Conservation (phyloP, 2,329 filamentous ascomycete species). For the Monilinia vaccinii-corymbosi region DNA sequence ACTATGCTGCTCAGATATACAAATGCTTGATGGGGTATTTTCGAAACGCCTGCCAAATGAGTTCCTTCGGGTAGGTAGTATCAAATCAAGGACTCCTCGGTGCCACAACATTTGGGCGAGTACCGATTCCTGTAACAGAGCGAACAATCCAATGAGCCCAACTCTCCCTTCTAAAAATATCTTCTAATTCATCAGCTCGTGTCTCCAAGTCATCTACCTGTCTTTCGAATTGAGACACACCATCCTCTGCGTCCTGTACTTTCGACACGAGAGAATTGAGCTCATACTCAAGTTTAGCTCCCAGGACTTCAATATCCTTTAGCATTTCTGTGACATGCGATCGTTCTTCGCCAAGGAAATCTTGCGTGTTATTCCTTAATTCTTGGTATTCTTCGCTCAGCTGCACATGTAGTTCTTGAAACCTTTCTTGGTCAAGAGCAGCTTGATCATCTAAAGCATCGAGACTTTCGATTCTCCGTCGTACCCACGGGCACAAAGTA, state of each 20-base stretch:
- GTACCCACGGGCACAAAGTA: constrained; percentile 52
- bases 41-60: constrained; percentile 9
- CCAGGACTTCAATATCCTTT: constrained; percentile 70
- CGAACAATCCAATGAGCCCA: constrained; percentile 30
- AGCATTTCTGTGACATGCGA: constrained; percentile 59
- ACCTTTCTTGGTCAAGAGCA: constrained; percentile 52
- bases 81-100: constrained; percentile 10
- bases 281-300: constrained; percentile 87
- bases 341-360: constrained; percentile 61
- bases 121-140: constrained; percentile 28
- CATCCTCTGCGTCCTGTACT: constrained; percentile 80
- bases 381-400: constrained; percentile 61
- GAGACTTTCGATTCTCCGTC: constrained; percentile 46
- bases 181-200: constrained; percentile 52
- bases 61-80: background rate
- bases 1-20: constrained; percentile 12
- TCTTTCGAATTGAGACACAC: constrained; percentile 67
- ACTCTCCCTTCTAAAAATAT: constrained; percentile 25
- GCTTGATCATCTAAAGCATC: constrained; percentile 52
- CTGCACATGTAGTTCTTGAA: constrained; percentile 60
- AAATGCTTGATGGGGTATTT: constrained; percentile 13
- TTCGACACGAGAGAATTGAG: constrained; percentile 70
- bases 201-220: constrained; percentile 65
- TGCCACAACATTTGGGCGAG: constrained; percentile 24
- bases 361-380: constrained; percentile 57